Conservation (phyloP, 2,329 filamentous ascomycete genomes). For the Emmonsia crescens region DNA sequence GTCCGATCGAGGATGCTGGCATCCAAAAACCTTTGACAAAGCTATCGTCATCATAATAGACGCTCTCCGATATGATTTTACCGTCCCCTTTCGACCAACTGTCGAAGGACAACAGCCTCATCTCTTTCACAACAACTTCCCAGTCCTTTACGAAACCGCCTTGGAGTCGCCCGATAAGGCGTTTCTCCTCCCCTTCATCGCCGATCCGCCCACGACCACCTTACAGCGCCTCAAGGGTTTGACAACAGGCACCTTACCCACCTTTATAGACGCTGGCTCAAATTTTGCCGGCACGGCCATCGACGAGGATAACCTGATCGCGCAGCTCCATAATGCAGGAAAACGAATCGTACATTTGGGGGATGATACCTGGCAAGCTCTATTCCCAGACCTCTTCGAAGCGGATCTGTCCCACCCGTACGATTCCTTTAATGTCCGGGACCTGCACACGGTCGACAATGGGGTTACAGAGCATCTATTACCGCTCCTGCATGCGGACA, state of each 20-base stretch:
- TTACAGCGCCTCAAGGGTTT: slow-evolving; percentile 85
- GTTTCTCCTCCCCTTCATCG: slow-evolving; percentile 88
- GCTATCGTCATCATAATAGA: slow-evolving; percentile 86
- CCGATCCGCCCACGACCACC: slow-evolving; percentile 89
- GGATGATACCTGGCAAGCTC: slow-evolving; percentile 92
- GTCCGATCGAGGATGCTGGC: slow-evolving; percentile 71
- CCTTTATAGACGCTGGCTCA: slow-evolving; percentile 85
- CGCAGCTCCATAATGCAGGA: slow-evolving; percentile 51
- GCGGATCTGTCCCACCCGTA: slow-evolving; percentile 75
- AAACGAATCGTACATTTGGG: slow-evolving; percentile 84
- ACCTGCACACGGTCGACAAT: slow-evolving; percentile 91
- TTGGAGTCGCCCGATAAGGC: slow-evolving; percentile 65
- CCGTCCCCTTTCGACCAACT: slow-evolving; percentile 58
- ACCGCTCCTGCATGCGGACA: slow-evolving; percentile 59
- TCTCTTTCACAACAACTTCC: slow-evolving; percentile 78
- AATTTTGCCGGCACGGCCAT: slow-evolving; percentile 94
- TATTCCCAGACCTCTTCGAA: slow-evolving; percentile 93
- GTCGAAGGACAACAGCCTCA: slow-evolving; percentile 38
- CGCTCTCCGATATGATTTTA: slow-evolving; percentile 93
- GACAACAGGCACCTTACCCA: slow-evolving; percentile 89
- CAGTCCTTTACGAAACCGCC: slow-evolving; percentile 76
- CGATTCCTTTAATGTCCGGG: slow-evolving; percentile 98
- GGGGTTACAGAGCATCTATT: slow-evolving; percentile 79
- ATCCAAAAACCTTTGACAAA: slow-evolving; percentile 85
- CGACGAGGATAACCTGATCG: slow-evolving; percentile 74